phyloP scores from a whole-genome alignment of 176 grass and related monocot species.

The Chloris gayana region DNA sequence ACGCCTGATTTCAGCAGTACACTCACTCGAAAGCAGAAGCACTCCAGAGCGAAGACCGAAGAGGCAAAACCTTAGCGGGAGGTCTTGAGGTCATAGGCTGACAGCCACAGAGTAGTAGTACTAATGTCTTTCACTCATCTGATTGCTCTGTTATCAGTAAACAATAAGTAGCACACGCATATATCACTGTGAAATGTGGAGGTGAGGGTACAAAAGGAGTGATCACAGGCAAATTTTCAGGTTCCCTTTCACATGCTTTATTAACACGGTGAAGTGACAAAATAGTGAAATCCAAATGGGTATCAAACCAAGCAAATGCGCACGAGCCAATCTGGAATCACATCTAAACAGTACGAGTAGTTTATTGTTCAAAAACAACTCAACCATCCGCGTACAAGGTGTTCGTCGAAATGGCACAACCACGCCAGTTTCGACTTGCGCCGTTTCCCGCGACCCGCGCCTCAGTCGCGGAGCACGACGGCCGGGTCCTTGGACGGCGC shows the following conservation, averaged over 20 bases:
- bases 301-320: neutral
- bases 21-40: neutral
- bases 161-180: no score
- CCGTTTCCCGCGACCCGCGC: neutral
- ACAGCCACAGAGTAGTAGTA: no score
- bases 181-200: neutral
- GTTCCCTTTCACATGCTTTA: neutral
- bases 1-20: no score
- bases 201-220: neutral
- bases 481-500: slow-evolving; percentile 42
- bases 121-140: neutral
- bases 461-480: slow-evolving; percentile 52
- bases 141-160: neutral
- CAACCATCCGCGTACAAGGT: slow-evolving; percentile 3
- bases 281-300: neutral
- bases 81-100: no score
- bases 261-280: neutral
- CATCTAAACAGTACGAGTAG: neutral
- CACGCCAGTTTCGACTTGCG: neutral
- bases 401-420: slow-evolving; percentile 41
- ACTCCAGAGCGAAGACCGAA: no score
- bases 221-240: neutral
- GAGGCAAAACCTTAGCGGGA: no score
- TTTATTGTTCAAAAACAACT: neutral
- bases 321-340: neutral